A percentile compares a stretch with the other conserved stretches of the same genome.
Evolutionary conservation across 2,329 filamentous ascomycete genomes (phyloP).

Genomic region (Trichoderma afroharzianum): DNA sequence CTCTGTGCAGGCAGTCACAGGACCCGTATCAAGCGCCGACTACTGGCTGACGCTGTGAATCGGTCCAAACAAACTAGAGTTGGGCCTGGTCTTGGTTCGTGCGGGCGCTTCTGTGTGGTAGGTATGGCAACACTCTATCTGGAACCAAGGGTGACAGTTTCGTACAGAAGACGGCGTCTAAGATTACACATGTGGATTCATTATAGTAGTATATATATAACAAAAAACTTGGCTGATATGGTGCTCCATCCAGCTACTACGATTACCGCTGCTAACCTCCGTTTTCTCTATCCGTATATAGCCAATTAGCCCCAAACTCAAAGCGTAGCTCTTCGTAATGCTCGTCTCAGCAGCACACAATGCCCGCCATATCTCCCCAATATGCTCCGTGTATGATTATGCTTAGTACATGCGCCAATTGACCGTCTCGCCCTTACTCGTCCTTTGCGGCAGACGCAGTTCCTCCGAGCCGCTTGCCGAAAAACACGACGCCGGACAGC

Average conservation of each 20-base stretch:
- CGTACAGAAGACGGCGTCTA: neutral
- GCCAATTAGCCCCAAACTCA: neutral
- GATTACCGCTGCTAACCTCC: neutral
- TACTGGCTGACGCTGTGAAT: neutral
- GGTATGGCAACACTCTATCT: neutral
- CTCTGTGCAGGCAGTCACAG: neutral
- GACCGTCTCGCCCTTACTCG: conserved; percentile 24
- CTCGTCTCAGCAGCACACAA: conserved; percentile 6
- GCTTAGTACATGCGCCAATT: neutral
- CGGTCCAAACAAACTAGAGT: neutral
- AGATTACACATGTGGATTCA: neutral
- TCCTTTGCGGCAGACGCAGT: conserved; percentile 23
- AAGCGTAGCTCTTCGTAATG: neutral
- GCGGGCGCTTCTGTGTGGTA: neutral
- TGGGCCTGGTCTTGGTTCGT: neutral
- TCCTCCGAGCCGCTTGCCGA: conserved; percentile 41
- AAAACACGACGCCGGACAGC: conserved; percentile 50
- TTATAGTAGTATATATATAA: neutral
- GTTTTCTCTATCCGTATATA: conserved; percentile 14
- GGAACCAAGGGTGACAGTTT: neutral
- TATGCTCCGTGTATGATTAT: neutral
- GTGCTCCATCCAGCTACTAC: neutral
- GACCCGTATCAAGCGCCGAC: neutral
- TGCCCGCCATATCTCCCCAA: neutral
- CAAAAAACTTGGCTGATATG: neutral